Base-by-base conservation (phyloP, 192 early-diverging fungal species). In the Backusella sp. region DNA sequence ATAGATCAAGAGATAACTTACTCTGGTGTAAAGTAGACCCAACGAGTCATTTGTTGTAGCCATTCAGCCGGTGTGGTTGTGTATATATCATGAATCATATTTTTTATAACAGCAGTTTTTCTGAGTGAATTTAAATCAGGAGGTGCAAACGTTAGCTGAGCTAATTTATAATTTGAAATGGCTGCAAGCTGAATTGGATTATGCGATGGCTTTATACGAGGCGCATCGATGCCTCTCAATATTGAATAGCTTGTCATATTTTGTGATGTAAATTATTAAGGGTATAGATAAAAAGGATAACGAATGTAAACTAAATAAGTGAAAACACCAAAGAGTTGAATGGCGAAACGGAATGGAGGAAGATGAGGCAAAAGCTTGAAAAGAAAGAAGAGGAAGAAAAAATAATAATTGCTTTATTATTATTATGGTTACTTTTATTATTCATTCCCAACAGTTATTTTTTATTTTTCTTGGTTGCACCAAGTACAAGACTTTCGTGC, bases 121-220 rank as follows among this genome's bases (percentile, higher is more conserved):
- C 73, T 79, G 17, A 83, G 44, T 11, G 82, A 79, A 32, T 75
- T 73, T 21, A 73, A 37, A 77, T 83, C 82, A 11, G 82, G 82
- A 35, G 82, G 72, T 8, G 82, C 73, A 72, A 83, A 83, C 2
- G 82, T 83, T 17, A 83, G 68, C 62, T 83, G 82, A 1, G 82
- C 82, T 52, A 83, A 56, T 36, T 83, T 83, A 70, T 83, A 83
- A 44, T 83, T 83, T 32, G 82, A 80, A 34, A 83, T 77, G 42
- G 82, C 82, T 23, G 82, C 79, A 2, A 83, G 73, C 42, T 83
- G 82, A 19, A 83, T 76, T 30, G 82, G 82, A 67, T 83, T 83
- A 72, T 83, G 76, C 30, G 49, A 66, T 14, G 79, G 52, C 70
- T 49, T 71, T 17, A 28, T 14, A 28, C 30, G 41, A 30, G 70